Percentiles rank a stretch among this genome's conserved stretches.
Evolutionary conservation across 805 yeast genomes (phyloP).

Genomic region (Wickerhamomyces subpelliculosus): DNA sequence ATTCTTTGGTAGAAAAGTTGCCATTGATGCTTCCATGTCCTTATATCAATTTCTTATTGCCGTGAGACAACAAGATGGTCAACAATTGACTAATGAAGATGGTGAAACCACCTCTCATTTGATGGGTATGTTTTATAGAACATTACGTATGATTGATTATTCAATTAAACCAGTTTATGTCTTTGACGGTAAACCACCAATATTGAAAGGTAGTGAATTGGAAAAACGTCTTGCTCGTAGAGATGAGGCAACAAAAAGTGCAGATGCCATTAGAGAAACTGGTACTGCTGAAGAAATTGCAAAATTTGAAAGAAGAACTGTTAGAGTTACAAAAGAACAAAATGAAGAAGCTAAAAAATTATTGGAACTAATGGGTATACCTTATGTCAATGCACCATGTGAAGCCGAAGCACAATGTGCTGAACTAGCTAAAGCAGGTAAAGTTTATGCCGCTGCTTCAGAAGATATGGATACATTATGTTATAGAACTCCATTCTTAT

Average conservation of each 20-base stretch:
- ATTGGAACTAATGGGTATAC: slow-evolving; percentile 88
- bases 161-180: slow-evolving; percentile 97
- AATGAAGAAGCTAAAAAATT: slow-evolving; percentile 89
- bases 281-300: slow-evolving; percentile 73
- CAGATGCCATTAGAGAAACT: slow-evolving; percentile 70
- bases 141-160: slow-evolving; percentile 79
- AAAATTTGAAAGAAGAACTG: slow-evolving; percentile 79
- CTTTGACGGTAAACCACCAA: slow-evolving; percentile 97
- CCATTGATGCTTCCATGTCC: slow-evolving; percentile 96
- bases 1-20: slow-evolving; percentile 92
- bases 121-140: slow-evolving; percentile 94
- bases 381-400: slow-evolving; percentile 88
- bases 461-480: slow-evolving; percentile 99
- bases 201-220: slow-evolving; percentile 85
- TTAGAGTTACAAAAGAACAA: slow-evolving; percentile 81
- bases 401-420: slow-evolving; percentile 99
- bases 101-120: slow-evolving; percentile 94
- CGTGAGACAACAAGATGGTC: slow-evolving; percentile 96
- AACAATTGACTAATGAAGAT: slow-evolving; percentile 74
- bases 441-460: slow-evolving; percentile 94
- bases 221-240: slow-evolving; percentile 76
- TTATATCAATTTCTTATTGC: slow-evolving; percentile 93
- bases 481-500: slow-evolving; percentile 74
- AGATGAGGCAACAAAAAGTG: slow-evolving; percentile 73
- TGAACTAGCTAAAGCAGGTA: slow-evolving; percentile 78